Conservation (phyloP, 1,284 basidiomycete species). For the Clitocybe nebularis region DNA sequence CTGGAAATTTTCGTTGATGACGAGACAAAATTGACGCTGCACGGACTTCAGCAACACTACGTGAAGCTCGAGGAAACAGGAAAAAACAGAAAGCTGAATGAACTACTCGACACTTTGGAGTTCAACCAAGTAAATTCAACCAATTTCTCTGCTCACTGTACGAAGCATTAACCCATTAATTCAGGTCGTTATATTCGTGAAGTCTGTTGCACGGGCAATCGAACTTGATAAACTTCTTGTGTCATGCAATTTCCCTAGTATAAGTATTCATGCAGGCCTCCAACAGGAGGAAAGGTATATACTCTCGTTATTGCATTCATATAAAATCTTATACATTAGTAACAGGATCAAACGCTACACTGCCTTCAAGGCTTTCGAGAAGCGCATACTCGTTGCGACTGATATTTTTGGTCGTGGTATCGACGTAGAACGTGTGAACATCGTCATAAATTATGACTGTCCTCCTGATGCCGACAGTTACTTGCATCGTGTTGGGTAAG, state of each 20-base stretch:
- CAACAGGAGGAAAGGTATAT: conserved; percentile 92
- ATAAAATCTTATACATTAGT: conserved; percentile 4
- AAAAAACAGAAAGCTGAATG: conserved; percentile 98
- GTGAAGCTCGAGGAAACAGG: conserved; percentile 92
- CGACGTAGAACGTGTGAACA: conserved; percentile 97
- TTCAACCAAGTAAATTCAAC: conserved; percentile 84
- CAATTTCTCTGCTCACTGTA: neutral
- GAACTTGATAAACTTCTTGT: conserved; percentile 95
- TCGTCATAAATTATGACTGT: conserved; percentile 94
- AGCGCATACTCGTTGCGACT: conserved; percentile 96
- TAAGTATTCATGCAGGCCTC: conserved; percentile 94
- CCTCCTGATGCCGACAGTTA: conserved; percentile 97
- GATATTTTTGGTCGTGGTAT: conserved; percentile 98
- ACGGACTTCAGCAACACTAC: conserved; percentile 98
- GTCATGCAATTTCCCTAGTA: conserved; percentile 98
- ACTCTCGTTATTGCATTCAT: conserved; percentile 7
- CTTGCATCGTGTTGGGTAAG: conserved; percentile 94
- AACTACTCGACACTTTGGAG: conserved; percentile 92
- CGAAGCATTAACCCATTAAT: conserved; percentile 3
- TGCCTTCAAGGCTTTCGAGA: conserved; percentile 99
- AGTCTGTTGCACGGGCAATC: conserved; percentile 94
- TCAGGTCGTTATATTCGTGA: conserved; percentile 98
- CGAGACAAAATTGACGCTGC: conserved; percentile 97
- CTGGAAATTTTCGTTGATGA: conserved; percentile 99
- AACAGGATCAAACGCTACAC: conserved; percentile 92